Evolutionary conservation across 495 filamentous ascomycete species (phyloP).

Genomic region (Annulohypoxylon maeteangense): DNA sequence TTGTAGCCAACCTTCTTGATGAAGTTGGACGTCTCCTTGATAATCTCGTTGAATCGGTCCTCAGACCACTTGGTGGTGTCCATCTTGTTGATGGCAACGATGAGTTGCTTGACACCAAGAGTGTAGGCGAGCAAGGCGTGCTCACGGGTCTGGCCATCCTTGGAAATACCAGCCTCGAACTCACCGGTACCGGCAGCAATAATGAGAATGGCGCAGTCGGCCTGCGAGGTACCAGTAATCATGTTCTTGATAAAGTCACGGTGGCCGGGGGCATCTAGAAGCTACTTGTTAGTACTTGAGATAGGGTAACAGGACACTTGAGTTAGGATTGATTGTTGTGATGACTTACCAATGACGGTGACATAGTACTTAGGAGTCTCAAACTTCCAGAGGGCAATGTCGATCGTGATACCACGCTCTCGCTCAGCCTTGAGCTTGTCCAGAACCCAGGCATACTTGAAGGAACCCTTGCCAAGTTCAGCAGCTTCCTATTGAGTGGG

Average conservation of each 20-base stretch:
- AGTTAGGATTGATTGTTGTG: slow-evolving; percentile 47
- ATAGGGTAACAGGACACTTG: slow-evolving; percentile 9
- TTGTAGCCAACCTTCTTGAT: slow-evolving; percentile 99
- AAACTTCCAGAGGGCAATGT: slow-evolving; percentile 99
- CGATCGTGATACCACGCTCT: slow-evolving; percentile 99
- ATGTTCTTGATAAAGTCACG: slow-evolving; percentile 99
- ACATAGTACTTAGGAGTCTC: slow-evolving; percentile 99
- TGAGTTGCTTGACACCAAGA: slow-evolving; percentile 99
- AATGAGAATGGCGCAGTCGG: slow-evolving; percentile 99
- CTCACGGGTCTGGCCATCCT: slow-evolving; percentile 99
- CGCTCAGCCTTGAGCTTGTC: slow-evolving; percentile 99
- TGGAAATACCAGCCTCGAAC: slow-evolving; percentile 99
- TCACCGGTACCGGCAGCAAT: slow-evolving; percentile 99
- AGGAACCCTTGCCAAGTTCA: slow-evolving; percentile 99
- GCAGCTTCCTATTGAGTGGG: slow-evolving; percentile 81
- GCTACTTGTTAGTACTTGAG: slow-evolving; percentile 29
- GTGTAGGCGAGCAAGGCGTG: slow-evolving; percentile 99
- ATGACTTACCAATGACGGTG: slow-evolving; percentile 90
- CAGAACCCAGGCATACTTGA: slow-evolving; percentile 99
- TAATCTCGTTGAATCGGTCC: slow-evolving; percentile 96
- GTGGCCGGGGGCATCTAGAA: slow-evolving; percentile 93
- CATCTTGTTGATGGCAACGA: slow-evolving; percentile 99
- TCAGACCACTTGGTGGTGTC: slow-evolving; percentile 99
- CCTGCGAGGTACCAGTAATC: slow-evolving; percentile 99
- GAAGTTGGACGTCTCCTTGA: slow-evolving; percentile 99